These are phyloP conservation scores for Rhodomyrtus tomentosa DNA, from an alignment of 345 rosid species.

Conservation along the genomic window DNA sequence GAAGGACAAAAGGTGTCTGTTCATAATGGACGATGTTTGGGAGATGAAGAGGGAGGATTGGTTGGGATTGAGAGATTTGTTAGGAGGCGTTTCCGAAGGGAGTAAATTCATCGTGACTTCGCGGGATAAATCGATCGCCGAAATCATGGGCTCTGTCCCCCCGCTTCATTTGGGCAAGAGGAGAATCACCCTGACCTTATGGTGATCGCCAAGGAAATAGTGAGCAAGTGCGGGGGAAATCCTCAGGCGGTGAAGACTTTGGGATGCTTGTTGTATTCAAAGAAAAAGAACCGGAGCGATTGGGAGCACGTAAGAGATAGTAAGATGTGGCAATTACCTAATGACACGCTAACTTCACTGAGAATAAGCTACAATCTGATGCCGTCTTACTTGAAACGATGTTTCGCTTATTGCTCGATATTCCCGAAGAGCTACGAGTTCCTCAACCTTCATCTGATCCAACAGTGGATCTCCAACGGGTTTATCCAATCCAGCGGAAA, in stretches of 20 bases:
- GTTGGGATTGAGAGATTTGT: not conserved
- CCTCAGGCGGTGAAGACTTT: constrained; percentile 10
- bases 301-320: constrained; percentile 9
- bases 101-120: constrained; percentile 9
- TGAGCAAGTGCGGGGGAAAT: constrained; percentile 17
- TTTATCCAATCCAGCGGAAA: too few relatives aligned
- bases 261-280: constrained; percentile 1
- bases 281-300: not conserved
- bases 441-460: too few relatives aligned
- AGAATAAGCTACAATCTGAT: too few relatives aligned
- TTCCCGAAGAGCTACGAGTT: too few relatives aligned
- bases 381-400: too few relatives aligned
- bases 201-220: constrained; percentile 9
- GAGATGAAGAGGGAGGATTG: not conserved
- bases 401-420: too few relatives aligned
- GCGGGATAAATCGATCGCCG: not conserved
- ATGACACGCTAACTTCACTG: not conserved
- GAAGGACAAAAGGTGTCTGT: not conserved
- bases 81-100: not conserved
- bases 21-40: constrained; percentile 8
- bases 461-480: too few relatives aligned
- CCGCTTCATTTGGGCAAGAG: not conserved
- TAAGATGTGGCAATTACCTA: constrained; percentile 10
- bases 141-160: not conserved
- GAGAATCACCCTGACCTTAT: too few relatives aligned